Evolutionary conservation across 495 filamentous ascomycete genomes (phyloP).

Genomic region (Talaromyces borbonicus): DNA sequence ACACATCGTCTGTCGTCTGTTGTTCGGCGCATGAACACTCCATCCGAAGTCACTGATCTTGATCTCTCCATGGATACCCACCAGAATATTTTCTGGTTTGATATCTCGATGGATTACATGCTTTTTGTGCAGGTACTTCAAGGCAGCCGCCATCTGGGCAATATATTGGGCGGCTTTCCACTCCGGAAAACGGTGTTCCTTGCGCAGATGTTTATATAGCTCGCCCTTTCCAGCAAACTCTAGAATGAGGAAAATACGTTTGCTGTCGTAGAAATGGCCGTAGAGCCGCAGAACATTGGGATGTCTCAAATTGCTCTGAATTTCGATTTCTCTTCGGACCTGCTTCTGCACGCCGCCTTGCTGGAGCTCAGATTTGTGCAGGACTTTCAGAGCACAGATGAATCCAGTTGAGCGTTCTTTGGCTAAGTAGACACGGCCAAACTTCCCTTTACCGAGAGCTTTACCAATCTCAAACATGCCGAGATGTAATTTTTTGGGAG

Average conservation of each 20-base stretch:
- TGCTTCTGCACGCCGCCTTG: constrained; percentile 94
- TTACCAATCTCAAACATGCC: constrained; percentile 99
- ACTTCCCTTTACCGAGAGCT: constrained; percentile 94
- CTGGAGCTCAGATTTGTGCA: constrained; percentile 90
- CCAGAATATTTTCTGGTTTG: constrained; percentile 97
- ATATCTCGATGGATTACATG: constrained; percentile 98
- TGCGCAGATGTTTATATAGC: constrained; percentile 90
- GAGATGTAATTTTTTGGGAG: constrained; percentile 74
- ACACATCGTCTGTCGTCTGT: constrained; percentile 88
- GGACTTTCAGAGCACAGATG: constrained; percentile 92
- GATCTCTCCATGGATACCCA: constrained; percentile 96
- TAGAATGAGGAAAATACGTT: constrained; percentile 89
- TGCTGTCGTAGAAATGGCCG: constrained; percentile 95
- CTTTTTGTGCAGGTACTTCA: constrained; percentile 90
- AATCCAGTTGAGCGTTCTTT: constrained; percentile 83
- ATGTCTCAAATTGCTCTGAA: constrained; percentile 91
- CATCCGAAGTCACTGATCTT: constrained; percentile 98
- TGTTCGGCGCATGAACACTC: constrained; percentile 96
- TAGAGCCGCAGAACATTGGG: constrained; percentile 92
- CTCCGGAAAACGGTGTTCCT: constrained; percentile 82
- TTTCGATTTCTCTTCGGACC: constrained; percentile 93
- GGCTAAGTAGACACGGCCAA: constrained; percentile 91
- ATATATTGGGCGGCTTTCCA: constrained; percentile 96
- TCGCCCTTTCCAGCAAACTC: constrained; percentile 95
- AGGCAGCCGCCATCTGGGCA: constrained; percentile 94